Evolutionary conservation across 352 stramenopile genomes (phyloP).

Genomic region (Thalassiosira hispida): DNA sequence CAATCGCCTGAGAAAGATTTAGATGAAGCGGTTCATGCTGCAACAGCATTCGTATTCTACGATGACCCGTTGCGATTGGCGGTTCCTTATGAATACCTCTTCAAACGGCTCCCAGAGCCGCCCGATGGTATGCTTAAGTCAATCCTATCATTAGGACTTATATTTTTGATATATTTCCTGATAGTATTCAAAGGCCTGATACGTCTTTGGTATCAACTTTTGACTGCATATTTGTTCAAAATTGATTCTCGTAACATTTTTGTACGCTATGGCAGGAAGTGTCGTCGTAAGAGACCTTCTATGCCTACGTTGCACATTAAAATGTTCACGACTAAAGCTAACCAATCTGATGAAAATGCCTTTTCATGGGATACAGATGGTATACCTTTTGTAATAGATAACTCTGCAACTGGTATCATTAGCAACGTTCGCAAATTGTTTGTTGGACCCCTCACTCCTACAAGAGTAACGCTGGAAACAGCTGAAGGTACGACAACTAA

Average conservation of each 20-base stretch:
- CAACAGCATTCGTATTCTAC: background rate
- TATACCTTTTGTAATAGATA: constrained; percentile 21
- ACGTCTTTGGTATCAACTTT: too few relatives aligned
- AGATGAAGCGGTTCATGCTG: background rate
- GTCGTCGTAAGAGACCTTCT: too few relatives aligned
- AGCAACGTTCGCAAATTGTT: background rate
- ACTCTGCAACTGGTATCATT: constrained; percentile 20
- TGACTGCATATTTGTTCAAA: too few relatives aligned
- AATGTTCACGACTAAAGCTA: background rate
- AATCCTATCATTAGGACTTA: too few relatives aligned
- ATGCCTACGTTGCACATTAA: too few relatives aligned
- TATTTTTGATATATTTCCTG: too few relatives aligned
- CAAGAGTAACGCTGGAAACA: background rate
- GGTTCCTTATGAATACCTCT: background rate
- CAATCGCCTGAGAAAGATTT: background rate
- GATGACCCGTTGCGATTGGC: background rate
- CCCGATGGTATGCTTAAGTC: too few relatives aligned
- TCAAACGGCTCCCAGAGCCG: background rate
- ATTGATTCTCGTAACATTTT: too few relatives aligned
- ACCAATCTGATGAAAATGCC: background rate
- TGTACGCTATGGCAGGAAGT: too few relatives aligned
- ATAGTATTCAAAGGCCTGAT: too few relatives aligned
- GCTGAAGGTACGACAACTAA: background rate
- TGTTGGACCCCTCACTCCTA: background rate
- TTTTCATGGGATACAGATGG: constrained; percentile 17